These are phyloP conservation scores for Monosporascus sp. DNA, from an alignment of 2,329 filamentous ascomycete species.

Conservation along the genomic window DNA sequence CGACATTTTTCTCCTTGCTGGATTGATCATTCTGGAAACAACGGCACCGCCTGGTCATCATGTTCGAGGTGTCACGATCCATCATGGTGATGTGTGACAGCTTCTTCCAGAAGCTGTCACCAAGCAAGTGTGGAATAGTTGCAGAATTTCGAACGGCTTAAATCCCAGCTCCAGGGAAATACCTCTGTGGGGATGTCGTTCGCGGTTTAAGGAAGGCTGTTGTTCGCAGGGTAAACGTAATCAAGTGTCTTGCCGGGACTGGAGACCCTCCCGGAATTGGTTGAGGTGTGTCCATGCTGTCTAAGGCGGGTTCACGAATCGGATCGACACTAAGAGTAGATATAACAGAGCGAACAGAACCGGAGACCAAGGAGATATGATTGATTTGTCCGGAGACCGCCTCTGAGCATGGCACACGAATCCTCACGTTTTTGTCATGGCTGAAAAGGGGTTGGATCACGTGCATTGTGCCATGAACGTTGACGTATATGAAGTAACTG, in stretches of 20 bases:
- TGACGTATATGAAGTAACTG: too few species aligned
- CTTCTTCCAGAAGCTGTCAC: neutral
- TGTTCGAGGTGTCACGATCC: neutral
- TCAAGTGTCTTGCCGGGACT: too few species aligned
- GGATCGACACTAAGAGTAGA: neutral
- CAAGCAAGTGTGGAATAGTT: too few species aligned
- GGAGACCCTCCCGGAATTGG: rapidly evolving
- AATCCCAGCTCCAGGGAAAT: too few species aligned
- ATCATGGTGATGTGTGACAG: neutral
- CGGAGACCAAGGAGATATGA: too few species aligned
- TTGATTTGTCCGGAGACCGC: neutral
- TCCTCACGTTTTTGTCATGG: neutral
- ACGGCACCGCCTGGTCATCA: neutral
- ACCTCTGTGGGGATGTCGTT: too few species aligned
- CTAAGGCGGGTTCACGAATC: neutral
- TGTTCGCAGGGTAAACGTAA: too few species aligned
- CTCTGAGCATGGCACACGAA: neutral
- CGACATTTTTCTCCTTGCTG: neutral
- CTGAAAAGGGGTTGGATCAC: too few species aligned
- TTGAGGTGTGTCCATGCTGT: too few species aligned
- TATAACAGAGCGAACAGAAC: neutral
- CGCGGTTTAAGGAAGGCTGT: too few species aligned
- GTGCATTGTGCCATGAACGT: too few species aligned
- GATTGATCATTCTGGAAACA: neutral
- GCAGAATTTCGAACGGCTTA: too few species aligned